These are phyloP conservation scores for Mycena latifolia DNA, from an alignment of 768 basidiomycete genomes.

Conservation along the genomic window DNA sequence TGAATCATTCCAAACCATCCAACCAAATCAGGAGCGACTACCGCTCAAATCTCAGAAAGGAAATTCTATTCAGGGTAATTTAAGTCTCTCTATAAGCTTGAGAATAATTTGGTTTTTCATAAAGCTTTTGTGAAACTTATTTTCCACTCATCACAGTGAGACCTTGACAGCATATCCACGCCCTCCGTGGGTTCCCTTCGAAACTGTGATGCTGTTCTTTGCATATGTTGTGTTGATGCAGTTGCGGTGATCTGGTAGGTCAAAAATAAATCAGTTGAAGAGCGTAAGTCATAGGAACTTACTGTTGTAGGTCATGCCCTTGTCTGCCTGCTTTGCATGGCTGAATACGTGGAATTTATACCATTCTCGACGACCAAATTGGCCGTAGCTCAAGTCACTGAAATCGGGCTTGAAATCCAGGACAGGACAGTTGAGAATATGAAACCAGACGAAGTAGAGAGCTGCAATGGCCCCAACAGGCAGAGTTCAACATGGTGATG, in stretches of 20 bases:
- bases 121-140: no score
- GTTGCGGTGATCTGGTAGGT: constrained; percentile 41
- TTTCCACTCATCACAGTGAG: no score
- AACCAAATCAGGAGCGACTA: no score
- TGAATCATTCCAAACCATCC: no score
- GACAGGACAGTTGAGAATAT: constrained; percentile 32
- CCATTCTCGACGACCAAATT: constrained; percentile 42
- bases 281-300: constrained; percentile 2
- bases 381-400: constrained; percentile 22
- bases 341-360: constrained; percentile 34
- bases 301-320: constrained; percentile 47
- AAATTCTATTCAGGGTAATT: no score
- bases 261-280: neutral
- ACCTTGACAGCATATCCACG: constrained; percentile 38
- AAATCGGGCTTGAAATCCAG: constrained; percentile 34
- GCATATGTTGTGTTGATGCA: constrained; percentile 39
- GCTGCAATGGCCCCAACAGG: constrained; percentile 26
- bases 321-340: neutral
- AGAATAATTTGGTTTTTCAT: no score
- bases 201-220: constrained; percentile 35
- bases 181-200: constrained; percentile 8
- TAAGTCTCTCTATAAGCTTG: no score
- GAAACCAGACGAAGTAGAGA: constrained; percentile 29
- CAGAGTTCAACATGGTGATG: constrained; percentile 44
- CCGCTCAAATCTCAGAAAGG: no score